Conservation (phyloP, 768 basidiomycete genomes). For the Lactarius sp. region DNA sequence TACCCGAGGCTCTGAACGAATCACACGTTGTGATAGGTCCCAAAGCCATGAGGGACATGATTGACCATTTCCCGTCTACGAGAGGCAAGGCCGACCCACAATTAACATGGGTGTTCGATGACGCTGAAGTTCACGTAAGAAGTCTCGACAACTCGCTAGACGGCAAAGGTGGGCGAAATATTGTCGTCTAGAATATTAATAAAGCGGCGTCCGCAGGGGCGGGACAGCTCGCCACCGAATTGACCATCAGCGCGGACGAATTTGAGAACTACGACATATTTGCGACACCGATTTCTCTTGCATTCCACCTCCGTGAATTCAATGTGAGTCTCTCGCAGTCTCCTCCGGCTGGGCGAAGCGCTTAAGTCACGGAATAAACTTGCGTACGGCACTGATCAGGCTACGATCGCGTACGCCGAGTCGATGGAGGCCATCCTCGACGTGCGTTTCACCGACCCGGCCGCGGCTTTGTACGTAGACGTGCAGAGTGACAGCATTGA, state of each 20-base stretch:
- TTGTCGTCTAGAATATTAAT: not conserved
- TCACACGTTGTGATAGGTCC: constrained; percentile 70
- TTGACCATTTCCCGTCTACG: constrained; percentile 72
- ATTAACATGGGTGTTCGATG: constrained; percentile 74
- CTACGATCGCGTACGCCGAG: constrained; percentile 76
- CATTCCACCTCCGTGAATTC: constrained; percentile 81
- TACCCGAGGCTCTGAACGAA: constrained; percentile 53
- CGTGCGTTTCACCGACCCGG: constrained; percentile 71
- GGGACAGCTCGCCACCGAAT: constrained; percentile 66
- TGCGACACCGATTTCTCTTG: constrained; percentile 58
- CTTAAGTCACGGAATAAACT: not conserved
- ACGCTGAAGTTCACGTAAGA: constrained; percentile 61
- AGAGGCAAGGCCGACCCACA: constrained; percentile 72
- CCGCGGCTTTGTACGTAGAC: constrained; percentile 70
- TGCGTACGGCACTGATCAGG: constrained; percentile 39
- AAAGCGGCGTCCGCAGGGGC: constrained; percentile 38
- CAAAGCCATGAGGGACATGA: constrained; percentile 65
- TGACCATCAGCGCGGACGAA: constrained; percentile 71
- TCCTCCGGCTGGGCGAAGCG: constrained; percentile 7
- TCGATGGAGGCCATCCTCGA: constrained; percentile 59
- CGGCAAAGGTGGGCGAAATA: constrained; percentile 47
- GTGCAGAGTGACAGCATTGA: constrained; percentile 64
- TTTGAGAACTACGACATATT: constrained; percentile 73
- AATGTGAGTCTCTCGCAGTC: constrained; percentile 43
- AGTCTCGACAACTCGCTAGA: constrained; percentile 65